These are phyloP conservation scores for Durusdinium trenchii DNA, from an alignment of 73 alveolate species.

Conservation along the genomic window DNA sequence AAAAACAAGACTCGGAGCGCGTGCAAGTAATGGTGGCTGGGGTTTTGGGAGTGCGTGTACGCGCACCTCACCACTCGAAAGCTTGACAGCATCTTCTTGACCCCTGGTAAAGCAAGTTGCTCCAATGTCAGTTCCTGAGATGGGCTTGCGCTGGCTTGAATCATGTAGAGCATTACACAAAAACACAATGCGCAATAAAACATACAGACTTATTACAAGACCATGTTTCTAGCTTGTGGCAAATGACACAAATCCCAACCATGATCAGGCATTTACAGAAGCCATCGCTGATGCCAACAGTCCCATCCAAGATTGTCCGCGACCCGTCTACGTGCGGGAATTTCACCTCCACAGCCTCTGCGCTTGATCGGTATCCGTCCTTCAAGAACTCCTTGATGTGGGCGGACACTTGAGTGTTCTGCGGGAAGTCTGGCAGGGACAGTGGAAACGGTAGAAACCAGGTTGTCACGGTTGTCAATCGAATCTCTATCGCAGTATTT, in stretches of 20 bases:
- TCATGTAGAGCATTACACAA: neutral
- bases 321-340: neutral
- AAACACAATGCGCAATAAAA: neutral
- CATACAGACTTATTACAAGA: neutral
- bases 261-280: neutral
- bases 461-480: too few relatives aligned
- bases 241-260: neutral
- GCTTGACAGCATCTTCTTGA: neutral
- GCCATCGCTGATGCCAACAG: neutral
- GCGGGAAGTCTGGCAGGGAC: slow-evolving; percentile 30
- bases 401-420: neutral
- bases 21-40: neutral
- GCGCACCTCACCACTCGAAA: neutral
- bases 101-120: neutral
- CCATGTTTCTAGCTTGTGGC: neutral
- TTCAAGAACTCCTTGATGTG: neutral
- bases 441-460: neutral
- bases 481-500: too few relatives aligned
- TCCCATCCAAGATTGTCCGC: neutral
- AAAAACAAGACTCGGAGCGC: neutral
- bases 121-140: neutral
- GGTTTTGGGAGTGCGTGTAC: neutral
- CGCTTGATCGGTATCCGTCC: neutral
- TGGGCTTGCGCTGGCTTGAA: neutral
- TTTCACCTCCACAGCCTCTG: neutral